Evolutionary conservation across 1,284 basidiomycete genomes (phyloP), one percentile per base, ranked within the genome.

Genomic region (Marasmius sp.): DNA sequence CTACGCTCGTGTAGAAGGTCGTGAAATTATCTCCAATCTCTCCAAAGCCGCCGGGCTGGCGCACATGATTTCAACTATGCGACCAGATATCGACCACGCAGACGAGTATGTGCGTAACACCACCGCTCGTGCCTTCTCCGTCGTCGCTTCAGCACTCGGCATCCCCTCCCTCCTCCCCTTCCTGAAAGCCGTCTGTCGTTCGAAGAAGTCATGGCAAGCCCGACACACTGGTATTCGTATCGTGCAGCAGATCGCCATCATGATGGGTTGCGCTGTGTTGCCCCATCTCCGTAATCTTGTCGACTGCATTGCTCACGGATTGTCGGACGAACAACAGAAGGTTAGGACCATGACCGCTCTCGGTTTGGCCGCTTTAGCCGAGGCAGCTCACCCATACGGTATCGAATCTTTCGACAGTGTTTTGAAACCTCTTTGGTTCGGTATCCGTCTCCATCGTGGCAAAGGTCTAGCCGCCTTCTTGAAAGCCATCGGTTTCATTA

Each of bases 61-160:
- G 2, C 97, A 99, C 77, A 99, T 99, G 97, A 99, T 99, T 71
- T 99, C 97, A 41, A 99, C 97, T 20, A 99, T 99, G 97, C 92
- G 97, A 70, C 97, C 97, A 3, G 97, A 99, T 83, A 99, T 99
- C 68, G 97, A 99, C 76, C 97, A 99, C 71, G 95, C 97, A 48
- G 97, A 99, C 75, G 97, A 99, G 77, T 99, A 99, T 69, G 97
- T 99, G 27, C 93, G 97, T 64, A 99, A 99, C 77, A 99, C 97
- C 39, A 99, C 97, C 9, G 97, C 97, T 41, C 91, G 97, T 68
- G 97, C 97, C 2, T 99, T 99, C 82, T 97, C 97, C 27, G 97
- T 99, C 62, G 97, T 99, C 59, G 97, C 97, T 4, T 98, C 96
- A 1, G 97, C 97, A 0, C 89, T 99, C 61, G 96, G 97, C 71